Conservation (phyloP, 805 yeast species). For the Monosporozyma unispora region DNA sequence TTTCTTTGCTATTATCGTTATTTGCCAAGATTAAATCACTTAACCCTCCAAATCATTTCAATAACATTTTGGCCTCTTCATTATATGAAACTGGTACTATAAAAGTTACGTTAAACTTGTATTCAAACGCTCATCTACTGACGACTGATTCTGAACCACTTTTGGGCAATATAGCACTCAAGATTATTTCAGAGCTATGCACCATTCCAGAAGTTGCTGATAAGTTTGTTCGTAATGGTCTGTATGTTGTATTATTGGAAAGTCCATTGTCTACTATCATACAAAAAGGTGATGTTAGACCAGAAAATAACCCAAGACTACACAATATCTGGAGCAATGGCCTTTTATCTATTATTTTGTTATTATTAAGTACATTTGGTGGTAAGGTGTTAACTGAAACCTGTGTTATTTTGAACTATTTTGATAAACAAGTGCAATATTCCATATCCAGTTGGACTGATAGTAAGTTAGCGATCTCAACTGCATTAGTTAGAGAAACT, state of each 20-base stretch:
- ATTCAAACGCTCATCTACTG: conserved; percentile 56
- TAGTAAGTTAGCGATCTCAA: conserved; percentile 33
- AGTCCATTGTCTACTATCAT: conserved; percentile 62
- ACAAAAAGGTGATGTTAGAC: conserved; percentile 53
- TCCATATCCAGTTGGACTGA: conserved; percentile 64
- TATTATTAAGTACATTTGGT: conserved; percentile 55
- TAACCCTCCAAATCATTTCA: conserved; percentile 40
- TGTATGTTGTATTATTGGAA: conserved; percentile 60
- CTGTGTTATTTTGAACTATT: conserved; percentile 52
- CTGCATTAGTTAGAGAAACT: conserved; percentile 52
- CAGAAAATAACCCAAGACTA: conserved; percentile 44
- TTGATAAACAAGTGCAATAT: conserved; percentile 53
- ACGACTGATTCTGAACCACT: conserved; percentile 54
- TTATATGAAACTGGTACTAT: conserved; percentile 53
- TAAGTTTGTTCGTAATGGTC: conserved; percentile 51
- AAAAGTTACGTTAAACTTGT: conserved; percentile 52
- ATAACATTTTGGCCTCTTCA: conserved; percentile 41
- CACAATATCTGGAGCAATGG: conserved; percentile 87
- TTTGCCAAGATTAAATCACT: conserved; percentile 47
- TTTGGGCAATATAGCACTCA: conserved; percentile 62
- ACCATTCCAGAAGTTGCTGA: conserved; percentile 56
- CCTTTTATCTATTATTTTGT: conserved; percentile 55
- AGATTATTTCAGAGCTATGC: conserved; percentile 61
- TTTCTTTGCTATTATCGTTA: conserved; percentile 53
- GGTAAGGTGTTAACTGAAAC: conserved; percentile 54